phyloP scores from a whole-genome alignment of 148 eudicot genomes.

The Spergularia marina region DNA sequence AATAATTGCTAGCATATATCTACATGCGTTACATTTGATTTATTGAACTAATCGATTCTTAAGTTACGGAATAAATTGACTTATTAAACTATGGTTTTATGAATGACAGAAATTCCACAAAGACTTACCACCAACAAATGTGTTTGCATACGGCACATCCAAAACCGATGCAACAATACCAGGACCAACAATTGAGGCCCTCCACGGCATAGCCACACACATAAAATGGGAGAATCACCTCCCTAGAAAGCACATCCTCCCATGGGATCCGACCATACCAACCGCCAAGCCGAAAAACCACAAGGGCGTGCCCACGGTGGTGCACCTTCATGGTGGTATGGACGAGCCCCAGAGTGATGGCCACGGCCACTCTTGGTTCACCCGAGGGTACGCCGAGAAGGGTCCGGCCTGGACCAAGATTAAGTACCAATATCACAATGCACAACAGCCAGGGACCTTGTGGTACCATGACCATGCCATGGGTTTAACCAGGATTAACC shows the following conservation, averaged over 20 bases:
- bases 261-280: conserved; percentile 84
- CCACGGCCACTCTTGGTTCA: conserved; percentile 69
- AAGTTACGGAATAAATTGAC: neutral
- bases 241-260: conserved; percentile 72
- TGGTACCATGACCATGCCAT: conserved; percentile 96
- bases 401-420: conserved; percentile 61
- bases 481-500: conserved; percentile 85
- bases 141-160: conserved; percentile 72
- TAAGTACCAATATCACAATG: conserved; percentile 54
- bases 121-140: conserved; percentile 67
- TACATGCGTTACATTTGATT: too few relatives aligned
- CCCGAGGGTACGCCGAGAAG: conserved; percentile 38
- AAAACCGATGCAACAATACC: conserved; percentile 55
- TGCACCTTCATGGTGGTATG: conserved; percentile 83
- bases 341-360: conserved; percentile 75
- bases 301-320: conserved; percentile 72
- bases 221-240: conserved; percentile 72
- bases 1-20: too few relatives aligned
- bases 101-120: conserved; percentile 66
- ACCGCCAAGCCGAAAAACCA: conserved; percentile 50
- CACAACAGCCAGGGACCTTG: conserved; percentile 70
- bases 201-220: conserved; percentile 51
- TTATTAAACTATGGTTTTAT: neutral
- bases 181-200: conserved; percentile 82
- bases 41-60: too few relatives aligned